phyloP scores from a whole-genome alignment of 305 asterid genomes.

The Fraxinus greggii region DNA sequence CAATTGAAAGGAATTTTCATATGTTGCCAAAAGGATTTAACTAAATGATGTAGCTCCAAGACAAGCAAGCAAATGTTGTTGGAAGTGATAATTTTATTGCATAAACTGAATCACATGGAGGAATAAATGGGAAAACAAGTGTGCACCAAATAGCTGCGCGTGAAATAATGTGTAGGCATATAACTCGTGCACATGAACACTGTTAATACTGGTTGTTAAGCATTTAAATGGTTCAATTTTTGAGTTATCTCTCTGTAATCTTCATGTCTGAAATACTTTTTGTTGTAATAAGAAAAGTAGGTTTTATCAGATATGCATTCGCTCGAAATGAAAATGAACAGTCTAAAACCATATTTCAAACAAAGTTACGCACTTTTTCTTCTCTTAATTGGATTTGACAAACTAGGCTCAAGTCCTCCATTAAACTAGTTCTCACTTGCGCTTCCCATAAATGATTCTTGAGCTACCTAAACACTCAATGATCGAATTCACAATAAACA shows the following conservation, averaged over 20 bases:
- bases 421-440: neutral
- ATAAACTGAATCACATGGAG: neutral
- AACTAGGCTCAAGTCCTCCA: neutral
- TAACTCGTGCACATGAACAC: neutral
- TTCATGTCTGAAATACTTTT: neutral
- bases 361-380: neutral
- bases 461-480: neutral
- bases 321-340: neutral
- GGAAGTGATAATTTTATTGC: neutral
- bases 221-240: neutral
- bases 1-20: neutral
- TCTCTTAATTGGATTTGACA: neutral
- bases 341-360: neutral
- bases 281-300: neutral
- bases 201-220: neutral
- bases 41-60: conserved; percentile 2
- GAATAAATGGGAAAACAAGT: neutral
- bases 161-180: neutral
- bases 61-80: neutral
- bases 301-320: neutral
- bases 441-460: neutral
- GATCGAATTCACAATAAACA: neutral
- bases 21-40: neutral
- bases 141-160: neutral
- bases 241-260: neutral